Conservation (phyloP, 2,329 filamentous ascomycete genomes). For the Sporothrix mexicana region DNA sequence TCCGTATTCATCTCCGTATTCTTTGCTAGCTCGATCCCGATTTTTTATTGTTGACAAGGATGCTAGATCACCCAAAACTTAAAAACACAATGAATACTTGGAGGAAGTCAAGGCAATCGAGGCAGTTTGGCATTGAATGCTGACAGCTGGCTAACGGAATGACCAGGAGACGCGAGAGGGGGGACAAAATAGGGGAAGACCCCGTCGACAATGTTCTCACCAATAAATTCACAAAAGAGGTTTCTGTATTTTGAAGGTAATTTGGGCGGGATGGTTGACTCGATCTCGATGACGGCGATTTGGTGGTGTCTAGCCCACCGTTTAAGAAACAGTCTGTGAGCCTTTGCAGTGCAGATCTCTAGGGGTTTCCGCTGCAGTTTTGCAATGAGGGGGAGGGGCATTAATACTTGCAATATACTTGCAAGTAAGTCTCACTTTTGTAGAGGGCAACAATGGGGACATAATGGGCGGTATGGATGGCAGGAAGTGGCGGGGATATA, state of each 20-base stretch:
- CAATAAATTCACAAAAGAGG: too few species aligned
- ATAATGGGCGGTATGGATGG: background rate
- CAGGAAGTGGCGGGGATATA: background rate
- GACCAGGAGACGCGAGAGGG: too few species aligned
- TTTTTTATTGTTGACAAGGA: background rate
- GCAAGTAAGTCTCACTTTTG: background rate
- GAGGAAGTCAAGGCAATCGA: background rate
- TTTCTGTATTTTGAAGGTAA: background rate
- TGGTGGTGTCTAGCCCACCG: conserved; percentile 3
- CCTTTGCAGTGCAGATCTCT: background rate
- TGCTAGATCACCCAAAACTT: background rate
- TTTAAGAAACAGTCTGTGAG: background rate
- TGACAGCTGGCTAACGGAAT: background rate
- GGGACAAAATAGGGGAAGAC: too few species aligned
- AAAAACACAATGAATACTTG: background rate
- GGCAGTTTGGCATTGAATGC: background rate
- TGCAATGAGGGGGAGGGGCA: background rate
- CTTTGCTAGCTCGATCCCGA: background rate
- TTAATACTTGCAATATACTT: background rate
- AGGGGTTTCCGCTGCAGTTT: background rate
- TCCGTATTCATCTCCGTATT: too few species aligned
- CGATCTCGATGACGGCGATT: conserved; percentile 16
- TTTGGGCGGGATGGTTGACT: background rate
- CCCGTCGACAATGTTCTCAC: too few species aligned
- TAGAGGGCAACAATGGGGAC: background rate